A percentile compares a stretch with the other conserved stretches of the same genome.
These are phyloP conservation scores for Scutellaria minor DNA, from an alignment of 257 asterid genomes.

Conservation along the genomic window DNA sequence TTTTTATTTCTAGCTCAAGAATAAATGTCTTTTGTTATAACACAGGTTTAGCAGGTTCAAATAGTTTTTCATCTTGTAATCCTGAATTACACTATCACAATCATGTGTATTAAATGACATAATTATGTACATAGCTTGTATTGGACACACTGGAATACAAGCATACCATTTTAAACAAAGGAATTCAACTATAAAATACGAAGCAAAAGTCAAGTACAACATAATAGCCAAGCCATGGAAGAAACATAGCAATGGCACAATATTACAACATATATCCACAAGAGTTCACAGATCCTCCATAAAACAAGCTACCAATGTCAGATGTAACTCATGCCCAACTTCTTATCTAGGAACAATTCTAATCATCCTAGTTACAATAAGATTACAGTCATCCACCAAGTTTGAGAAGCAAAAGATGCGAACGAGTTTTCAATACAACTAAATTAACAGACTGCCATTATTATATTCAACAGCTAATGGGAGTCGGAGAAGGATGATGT, in stretches of 20 bases:
- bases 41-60: too few relatives aligned
- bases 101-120: too few relatives aligned
- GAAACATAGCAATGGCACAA: neutral
- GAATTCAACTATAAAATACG: too few relatives aligned
- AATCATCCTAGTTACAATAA: conserved; percentile 38
- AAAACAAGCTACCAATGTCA: conserved; percentile 44
- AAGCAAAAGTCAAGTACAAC: neutral
- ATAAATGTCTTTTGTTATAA: too few relatives aligned
- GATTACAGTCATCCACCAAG: conserved; percentile 50
- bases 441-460: conserved; percentile 29
- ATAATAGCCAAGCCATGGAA: neutral
- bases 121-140: too few relatives aligned
- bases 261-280: conserved; percentile 32
- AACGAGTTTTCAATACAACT: conserved; percentile 32
- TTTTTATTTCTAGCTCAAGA: neutral
- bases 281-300: conserved; percentile 26
- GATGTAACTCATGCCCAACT: conserved; percentile 25
- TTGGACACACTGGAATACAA: too few relatives aligned
- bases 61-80: too few relatives aligned
- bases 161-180: too few relatives aligned
- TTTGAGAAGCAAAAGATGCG: neutral
- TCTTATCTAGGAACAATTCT: conserved; percentile 39
- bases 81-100: too few relatives aligned
- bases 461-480: conserved; percentile 67
- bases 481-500: conserved; percentile 65